Conservation (phyloP, 176 grass and related monocot species). For the Neostapfia colusana region DNA sequence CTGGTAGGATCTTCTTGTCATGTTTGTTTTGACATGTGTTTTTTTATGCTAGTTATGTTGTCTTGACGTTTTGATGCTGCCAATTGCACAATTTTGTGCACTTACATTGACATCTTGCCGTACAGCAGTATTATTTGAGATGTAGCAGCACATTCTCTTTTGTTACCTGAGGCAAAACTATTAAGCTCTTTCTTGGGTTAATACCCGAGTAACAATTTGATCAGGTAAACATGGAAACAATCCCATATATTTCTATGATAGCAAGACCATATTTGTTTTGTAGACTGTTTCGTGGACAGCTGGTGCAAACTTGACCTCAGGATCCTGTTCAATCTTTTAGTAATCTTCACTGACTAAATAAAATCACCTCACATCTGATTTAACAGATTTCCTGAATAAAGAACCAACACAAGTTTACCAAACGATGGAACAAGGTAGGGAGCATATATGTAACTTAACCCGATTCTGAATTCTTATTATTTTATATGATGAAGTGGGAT, state of each 20-base stretch:
- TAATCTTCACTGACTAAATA: neutral
- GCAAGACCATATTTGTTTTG: neutral
- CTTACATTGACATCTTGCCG: neutral
- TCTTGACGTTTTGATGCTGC: neutral
- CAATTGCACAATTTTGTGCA: conserved; percentile 3
- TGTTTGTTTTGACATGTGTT: neutral
- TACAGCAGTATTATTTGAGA: conserved; percentile 4
- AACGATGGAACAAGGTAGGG: conserved; percentile 27
- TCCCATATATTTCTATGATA: neutral
- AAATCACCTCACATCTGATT: conserved; percentile 37
- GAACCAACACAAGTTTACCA: conserved; percentile 19
- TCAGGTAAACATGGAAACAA: neutral
- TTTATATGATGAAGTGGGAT: conserved; percentile 28
- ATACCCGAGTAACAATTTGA: neutral
- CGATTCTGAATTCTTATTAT: conserved; percentile 5
- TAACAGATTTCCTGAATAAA: conserved; percentile 41
- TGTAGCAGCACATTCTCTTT: neutral
- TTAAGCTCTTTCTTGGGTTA: neutral
- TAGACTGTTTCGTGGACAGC: conserved; percentile 13
- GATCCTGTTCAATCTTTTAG: conserved; percentile 29
- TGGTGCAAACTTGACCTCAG: conserved; percentile 20
- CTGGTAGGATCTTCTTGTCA: neutral
- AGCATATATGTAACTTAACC: conserved; percentile 28
- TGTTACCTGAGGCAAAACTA: conserved; percentile 4
- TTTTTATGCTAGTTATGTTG: neutral